These are phyloP conservation scores for Juglanconis sp. DNA, from an alignment of 2,329 filamentous ascomycete genomes.

Conservation along the genomic window DNA sequence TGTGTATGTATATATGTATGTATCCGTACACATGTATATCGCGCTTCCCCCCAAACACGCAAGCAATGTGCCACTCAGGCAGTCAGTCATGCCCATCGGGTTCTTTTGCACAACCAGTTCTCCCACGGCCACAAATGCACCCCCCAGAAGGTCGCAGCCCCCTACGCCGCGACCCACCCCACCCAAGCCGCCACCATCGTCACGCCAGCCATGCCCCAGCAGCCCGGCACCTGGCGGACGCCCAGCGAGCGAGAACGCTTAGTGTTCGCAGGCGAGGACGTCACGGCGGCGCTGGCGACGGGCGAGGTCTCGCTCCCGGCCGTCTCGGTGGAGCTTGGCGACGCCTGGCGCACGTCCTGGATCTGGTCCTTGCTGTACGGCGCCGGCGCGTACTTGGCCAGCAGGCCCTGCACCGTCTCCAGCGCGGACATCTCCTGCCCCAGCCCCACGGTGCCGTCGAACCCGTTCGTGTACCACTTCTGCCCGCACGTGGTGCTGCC, in stretches of 20 bases:
- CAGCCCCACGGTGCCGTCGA: conserved; percentile 52
- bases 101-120: too few relatives aligned
- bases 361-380: conserved; percentile 49
- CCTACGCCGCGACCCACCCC: neutral
- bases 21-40: too few relatives aligned
- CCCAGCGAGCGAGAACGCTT: conserved; percentile 17
- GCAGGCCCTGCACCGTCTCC: conserved; percentile 59
- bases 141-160: too few relatives aligned
- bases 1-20: too few relatives aligned
- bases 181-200: conserved; percentile 4
- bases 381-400: conserved; percentile 40
- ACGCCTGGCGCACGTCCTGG: conserved; percentile 36
- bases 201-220: neutral
- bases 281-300: conserved; percentile 7
- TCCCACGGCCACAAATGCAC: too few relatives aligned
- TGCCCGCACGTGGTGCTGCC: conserved; percentile 55
- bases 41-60: too few relatives aligned
- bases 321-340: neutral
- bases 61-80: too few relatives aligned
- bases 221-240: conserved; percentile 4
- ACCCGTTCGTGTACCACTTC: conserved; percentile 58
- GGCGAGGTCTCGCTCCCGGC: neutral
- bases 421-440: conserved; percentile 65
- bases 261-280: conserved; percentile 7
- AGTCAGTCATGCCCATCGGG: too few relatives aligned